Base-by-base conservation (phyloP, 108 stramenopile genomes). In the Cyclotella sp. region DNA sequence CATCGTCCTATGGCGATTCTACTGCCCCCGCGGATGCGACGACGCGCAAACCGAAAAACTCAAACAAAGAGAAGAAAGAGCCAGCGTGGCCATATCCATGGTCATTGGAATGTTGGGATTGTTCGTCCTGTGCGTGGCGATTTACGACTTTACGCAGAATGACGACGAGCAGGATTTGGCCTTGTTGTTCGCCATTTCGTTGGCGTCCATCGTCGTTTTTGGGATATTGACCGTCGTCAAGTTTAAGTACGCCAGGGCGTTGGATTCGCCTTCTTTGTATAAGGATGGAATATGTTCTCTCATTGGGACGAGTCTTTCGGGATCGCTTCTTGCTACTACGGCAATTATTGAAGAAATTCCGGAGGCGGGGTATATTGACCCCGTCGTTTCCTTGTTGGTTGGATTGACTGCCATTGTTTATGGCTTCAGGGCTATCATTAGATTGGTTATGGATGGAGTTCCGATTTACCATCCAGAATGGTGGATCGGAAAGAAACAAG, bases 1-100 rank as follows among this genome's bases (percentile, higher is more conserved):
- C 4, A 85, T 94, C 9, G 93, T 94, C 16, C 41, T 94, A 24
- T 94, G 93, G 93, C 70, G 93, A 40, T 94, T 94, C 67, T 91
- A 84, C 77, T 75, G 72, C 46, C 86, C 90, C 24, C 77, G 75
- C 22, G 62, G 82, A 47, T 46, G 76, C 39, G 83, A 87, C 43
- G 72, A 76, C 49, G 88, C 62, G 8, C 63, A 74, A 46, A 79
- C 89, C 68, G 82, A 80, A 24, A 73, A 75, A 26, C 68, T 94
- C 42, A 49, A 81, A 44, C 82, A 83, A 29, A 81, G 93, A 0
- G 93, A 94, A 64, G 72, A 87, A 52, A 84, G 90, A 6, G 93
- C 93, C 21, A 83, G 81, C 60, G 80, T 90, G 43, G 90, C 90
- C 13, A 91, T 94, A 49, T 89, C 89, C 0, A 49, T 91, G 49